Evolutionary conservation across 352 stramenopile species (phyloP).

Genomic region (Pythium vanterpoolii): DNA sequence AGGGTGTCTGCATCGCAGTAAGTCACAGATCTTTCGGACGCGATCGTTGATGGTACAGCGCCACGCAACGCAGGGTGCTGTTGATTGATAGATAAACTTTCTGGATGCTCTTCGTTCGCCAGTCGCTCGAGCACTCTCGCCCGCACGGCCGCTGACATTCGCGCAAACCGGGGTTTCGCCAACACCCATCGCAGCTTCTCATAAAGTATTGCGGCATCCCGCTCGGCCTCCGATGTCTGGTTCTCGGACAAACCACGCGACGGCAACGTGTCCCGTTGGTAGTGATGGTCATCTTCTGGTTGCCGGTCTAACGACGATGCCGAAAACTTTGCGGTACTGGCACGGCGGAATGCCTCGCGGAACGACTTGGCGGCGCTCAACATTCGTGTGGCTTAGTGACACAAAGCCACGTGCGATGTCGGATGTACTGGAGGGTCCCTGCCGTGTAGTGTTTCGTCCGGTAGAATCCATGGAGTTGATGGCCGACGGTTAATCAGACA

Average conservation of each 20-base stretch:
- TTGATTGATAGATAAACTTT: neutral
- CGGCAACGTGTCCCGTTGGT: neutral
- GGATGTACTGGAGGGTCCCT: neutral
- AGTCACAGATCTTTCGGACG: constrained; percentile 8
- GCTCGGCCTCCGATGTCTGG: constrained; percentile 6
- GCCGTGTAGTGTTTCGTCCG: too few species aligned
- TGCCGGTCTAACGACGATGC: neutral
- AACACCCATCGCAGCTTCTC: constrained; percentile 10
- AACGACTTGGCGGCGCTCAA: constrained; percentile 22
- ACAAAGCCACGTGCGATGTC: neutral
- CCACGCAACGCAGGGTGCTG: neutral
- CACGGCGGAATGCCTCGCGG: constrained; percentile 13
- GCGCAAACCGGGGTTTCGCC: neutral
- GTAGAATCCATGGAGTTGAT: too few species aligned
- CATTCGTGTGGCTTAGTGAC: neutral
- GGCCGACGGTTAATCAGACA: too few species aligned
- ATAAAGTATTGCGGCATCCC: constrained; percentile 11
- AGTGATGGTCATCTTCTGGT: neutral
- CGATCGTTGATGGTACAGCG: neutral
- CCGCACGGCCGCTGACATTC: neutral
- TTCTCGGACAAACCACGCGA: constrained; percentile 7
- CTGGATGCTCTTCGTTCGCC: constrained; percentile 2
- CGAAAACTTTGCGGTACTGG: constrained; percentile 9
- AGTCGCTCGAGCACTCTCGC: constrained; percentile 6
- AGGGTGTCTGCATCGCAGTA: constrained; percentile 8